Evolutionary conservation across 106 monocot genomes (phyloP).

Genomic region (Phalaenopsis aphrodite): DNA sequence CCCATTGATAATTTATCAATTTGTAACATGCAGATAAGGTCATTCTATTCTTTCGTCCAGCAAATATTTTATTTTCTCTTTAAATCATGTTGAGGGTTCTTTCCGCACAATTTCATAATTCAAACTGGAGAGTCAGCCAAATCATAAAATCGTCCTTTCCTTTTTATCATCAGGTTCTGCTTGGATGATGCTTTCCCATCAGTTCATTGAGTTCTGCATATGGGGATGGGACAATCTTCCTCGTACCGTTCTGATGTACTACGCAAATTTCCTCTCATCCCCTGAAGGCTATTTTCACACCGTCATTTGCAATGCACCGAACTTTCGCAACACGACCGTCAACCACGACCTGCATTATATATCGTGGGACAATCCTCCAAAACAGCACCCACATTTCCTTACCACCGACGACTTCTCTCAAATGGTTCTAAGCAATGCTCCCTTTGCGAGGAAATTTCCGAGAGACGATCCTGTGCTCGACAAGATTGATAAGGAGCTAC

Average conservation of each 20-base stretch:
- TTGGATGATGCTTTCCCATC: slow-evolving; percentile 34
- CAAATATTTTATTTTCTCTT: no score
- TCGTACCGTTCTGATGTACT: slow-evolving; percentile 54
- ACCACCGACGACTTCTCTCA: slow-evolving; percentile 27
- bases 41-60: no score
- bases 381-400: slow-evolving; percentile 64
- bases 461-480: slow-evolving; percentile 63
- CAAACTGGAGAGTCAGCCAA: no score
- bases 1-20: no score
- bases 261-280: slow-evolving; percentile 60
- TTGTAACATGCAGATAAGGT: no score
- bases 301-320: slow-evolving; percentile 18
- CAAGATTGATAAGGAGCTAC: slow-evolving; percentile 60
- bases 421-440: slow-evolving; percentile 45
- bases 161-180: slow-evolving; percentile 16
- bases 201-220: slow-evolving; percentile 57
- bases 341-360: slow-evolving; percentile 29
- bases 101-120: no score
- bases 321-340: slow-evolving; percentile 21
- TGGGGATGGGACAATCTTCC: slow-evolving; percentile 81
- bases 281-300: slow-evolving; percentile 53
- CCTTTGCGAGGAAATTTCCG: slow-evolving; percentile 35
- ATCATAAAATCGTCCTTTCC: not conserved
- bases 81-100: no score
- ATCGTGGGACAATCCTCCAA: slow-evolving; percentile 52